Evolutionary conservation across 305 asterid species (phyloP).

Genomic region (Solanum hybrid): DNA sequence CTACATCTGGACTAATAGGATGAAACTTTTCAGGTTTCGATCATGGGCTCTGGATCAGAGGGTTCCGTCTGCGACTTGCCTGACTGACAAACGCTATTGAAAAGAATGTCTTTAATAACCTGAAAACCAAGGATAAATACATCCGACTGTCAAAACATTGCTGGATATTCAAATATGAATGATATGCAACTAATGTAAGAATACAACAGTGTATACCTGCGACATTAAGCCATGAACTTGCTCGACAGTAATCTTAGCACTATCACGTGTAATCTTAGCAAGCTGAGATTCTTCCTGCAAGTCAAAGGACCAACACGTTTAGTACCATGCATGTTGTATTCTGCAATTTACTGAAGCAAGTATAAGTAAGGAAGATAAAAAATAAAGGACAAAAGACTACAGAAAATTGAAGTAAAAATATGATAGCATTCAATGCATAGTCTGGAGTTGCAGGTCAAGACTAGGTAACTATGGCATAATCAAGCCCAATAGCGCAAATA

Average conservation of each 20-base stretch:
- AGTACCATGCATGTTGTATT: neutral
- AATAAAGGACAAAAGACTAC: neutral
- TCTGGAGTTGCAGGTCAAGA: neutral
- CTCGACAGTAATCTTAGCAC: constrained; percentile 90
- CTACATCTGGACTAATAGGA: neutral
- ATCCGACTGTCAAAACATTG: neutral
- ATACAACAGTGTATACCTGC: constrained; percentile 38
- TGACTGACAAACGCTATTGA: constrained; percentile 72
- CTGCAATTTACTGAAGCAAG: neutral
- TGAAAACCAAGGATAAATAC: constrained; percentile 14
- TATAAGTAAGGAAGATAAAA: neutral
- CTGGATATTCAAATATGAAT: neutral
- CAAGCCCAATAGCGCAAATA: neutral
- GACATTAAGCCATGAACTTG: constrained; percentile 99
- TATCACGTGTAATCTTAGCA: constrained; percentile 84
- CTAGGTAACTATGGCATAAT: neutral
- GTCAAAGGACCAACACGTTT: neutral
- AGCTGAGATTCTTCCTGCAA: constrained; percentile 94
- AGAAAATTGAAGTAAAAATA: neutral
- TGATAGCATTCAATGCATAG: neutral
- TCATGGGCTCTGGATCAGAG: constrained; percentile 79
- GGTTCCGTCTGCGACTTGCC: constrained; percentile 40
- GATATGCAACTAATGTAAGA: neutral
- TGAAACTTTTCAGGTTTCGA: constrained; percentile 43
- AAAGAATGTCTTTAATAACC: constrained; percentile 93